Evolutionary conservation across 345 rosid species (phyloP).

Genomic region (Microthlaspi erraticum): DNA sequence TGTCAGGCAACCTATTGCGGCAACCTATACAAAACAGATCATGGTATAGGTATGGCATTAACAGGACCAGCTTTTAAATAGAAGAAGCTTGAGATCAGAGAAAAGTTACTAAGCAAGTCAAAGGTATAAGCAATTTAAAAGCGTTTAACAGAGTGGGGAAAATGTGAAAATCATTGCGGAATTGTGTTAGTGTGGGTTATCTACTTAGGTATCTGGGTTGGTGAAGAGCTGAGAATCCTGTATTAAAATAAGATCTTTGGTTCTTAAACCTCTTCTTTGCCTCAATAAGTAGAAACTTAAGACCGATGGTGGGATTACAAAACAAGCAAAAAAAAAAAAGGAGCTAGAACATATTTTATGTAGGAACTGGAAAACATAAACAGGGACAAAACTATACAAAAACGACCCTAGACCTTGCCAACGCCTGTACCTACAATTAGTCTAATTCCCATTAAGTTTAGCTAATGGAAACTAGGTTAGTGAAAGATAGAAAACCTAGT

Average conservation of each 20-base stretch:
- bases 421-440: background rate
- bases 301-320: slow-evolving; percentile 3
- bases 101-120: slow-evolving; percentile 25
- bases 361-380: slow-evolving; percentile 19
- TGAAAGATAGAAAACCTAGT: slow-evolving; percentile 16
- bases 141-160: slow-evolving; percentile 7
- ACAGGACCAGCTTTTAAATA: slow-evolving; percentile 10
- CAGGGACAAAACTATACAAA: slow-evolving; percentile 22
- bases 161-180: slow-evolving; percentile 16
- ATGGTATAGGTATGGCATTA: slow-evolving; percentile 29
- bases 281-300: slow-evolving; percentile 7
- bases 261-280: slow-evolving; percentile 19
- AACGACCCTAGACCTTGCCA: slow-evolving; percentile 14
- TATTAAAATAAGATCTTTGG: slow-evolving; percentile 12
- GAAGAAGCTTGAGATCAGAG: slow-evolving; percentile 14
- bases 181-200: background rate
- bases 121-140: slow-evolving; percentile 21
- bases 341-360: slow-evolving; percentile 4
- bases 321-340: slow-evolving; percentile 6
- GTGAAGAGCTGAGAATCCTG: slow-evolving; percentile 20
- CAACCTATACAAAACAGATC: slow-evolving; percentile 53
- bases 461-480: slow-evolving; percentile 26
- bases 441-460: slow-evolving; percentile 19
- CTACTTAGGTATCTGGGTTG: background rate
- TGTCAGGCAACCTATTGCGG: slow-evolving; percentile 76